A percentile compares a stretch with the other conserved stretches of the same genome.
These are phyloP conservation scores for Exophiala aquamarina DNA, from an alignment of 2,329 filamentous ascomycete genomes.

Conservation along the genomic window DNA sequence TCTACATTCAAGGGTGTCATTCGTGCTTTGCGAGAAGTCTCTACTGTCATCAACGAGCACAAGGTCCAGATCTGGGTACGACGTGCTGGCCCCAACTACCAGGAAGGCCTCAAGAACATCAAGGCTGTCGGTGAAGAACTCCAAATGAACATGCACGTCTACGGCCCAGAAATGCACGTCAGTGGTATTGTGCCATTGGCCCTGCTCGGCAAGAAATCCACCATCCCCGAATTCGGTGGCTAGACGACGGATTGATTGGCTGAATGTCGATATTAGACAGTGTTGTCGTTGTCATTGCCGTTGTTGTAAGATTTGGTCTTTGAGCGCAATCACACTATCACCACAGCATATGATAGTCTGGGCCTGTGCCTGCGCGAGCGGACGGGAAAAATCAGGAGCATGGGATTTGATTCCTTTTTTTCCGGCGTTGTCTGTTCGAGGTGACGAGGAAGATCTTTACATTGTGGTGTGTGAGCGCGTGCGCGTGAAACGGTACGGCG, in stretches of 20 bases:
- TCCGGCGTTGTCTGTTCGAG: background rate
- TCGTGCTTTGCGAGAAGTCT: constrained; percentile 86
- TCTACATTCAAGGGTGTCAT: constrained; percentile 99
- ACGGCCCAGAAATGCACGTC: constrained; percentile 80
- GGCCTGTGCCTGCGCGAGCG: background rate
- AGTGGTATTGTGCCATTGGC: constrained; percentile 94
- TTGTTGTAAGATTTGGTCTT: too few relatives aligned
- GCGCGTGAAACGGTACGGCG: background rate
- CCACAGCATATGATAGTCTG: too few relatives aligned
- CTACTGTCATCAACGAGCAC: constrained; percentile 85
- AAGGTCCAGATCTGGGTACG: constrained; percentile 97
- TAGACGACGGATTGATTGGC: constrained; percentile 6
- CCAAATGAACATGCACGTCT: constrained; percentile 91
- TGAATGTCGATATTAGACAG: background rate
- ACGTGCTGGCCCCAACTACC: constrained; percentile 93
- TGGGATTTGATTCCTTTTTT: background rate
- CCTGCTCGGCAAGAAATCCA: constrained; percentile 63
- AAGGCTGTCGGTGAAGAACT: constrained; percentile 94
- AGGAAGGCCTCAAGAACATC: constrained; percentile 99
- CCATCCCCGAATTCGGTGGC: constrained; percentile 60
- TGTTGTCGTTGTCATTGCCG: too few relatives aligned
- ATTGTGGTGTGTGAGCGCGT: background rate
- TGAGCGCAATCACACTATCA: too few relatives aligned
- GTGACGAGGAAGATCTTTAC: background rate
- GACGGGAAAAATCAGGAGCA: background rate